Conservation (phyloP, 257 asterid genomes). For the Petunia secreta region DNA sequence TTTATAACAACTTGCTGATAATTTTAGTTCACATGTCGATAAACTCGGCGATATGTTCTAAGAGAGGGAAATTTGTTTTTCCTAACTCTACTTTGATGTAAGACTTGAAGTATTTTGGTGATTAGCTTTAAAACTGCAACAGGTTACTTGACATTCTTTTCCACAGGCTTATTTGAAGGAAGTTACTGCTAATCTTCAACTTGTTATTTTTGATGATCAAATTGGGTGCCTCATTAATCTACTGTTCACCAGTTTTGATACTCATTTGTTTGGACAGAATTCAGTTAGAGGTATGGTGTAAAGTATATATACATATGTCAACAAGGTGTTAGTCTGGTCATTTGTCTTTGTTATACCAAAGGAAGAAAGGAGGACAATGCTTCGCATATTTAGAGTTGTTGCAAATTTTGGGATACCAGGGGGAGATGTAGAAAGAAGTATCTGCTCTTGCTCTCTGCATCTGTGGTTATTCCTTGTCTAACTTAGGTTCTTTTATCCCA, state of each 20-base stretch:
- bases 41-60: too few relatives aligned
- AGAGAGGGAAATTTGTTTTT: constrained; percentile 15
- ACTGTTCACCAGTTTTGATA: constrained; percentile 87
- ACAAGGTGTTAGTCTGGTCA: constrained; percentile 77
- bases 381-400: too few relatives aligned
- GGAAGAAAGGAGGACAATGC: constrained; percentile 32
- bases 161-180: constrained; percentile 87
- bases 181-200: constrained; percentile 63
- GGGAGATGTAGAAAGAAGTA: not conserved
- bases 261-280: constrained; percentile 91
- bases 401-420: constrained; percentile 30
- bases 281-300: constrained; percentile 94
- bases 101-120: constrained; percentile 48
- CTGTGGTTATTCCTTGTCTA: constrained; percentile 23
- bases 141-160: constrained; percentile 67
- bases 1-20: too few relatives aligned
- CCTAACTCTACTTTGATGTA: not conserved
- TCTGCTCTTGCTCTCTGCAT: constrained; percentile 21
- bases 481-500: constrained; percentile 43
- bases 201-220: constrained; percentile 63
- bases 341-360: constrained; percentile 51
- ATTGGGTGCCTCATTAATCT: constrained; percentile 75
- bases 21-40: too few relatives aligned
- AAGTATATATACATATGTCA: constrained; percentile 72
- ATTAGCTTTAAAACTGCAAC: constrained; percentile 56